A percentile compares a stretch with the other conserved stretches of the same genome.
phyloP scores from a whole-genome alignment of 2,329 filamentous ascomycete genomes.

The Cladosporium velox region DNA sequence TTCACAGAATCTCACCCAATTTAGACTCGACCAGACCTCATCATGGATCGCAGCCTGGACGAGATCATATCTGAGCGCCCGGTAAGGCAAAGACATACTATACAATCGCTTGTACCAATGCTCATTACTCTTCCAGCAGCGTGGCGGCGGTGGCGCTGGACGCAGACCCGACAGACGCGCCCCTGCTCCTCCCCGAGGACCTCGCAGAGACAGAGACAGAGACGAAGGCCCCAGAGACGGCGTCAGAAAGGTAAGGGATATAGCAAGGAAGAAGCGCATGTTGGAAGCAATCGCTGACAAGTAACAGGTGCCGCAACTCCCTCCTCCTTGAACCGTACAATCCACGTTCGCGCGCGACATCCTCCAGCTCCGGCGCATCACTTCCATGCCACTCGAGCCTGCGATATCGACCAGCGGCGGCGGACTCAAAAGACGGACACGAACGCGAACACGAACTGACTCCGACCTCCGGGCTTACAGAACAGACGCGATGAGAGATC shows the following conservation, averaged over 20 bases:
- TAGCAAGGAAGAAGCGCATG: not conserved
- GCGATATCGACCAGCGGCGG: constrained; percentile 38
- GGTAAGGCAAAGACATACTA: constrained; percentile 43
- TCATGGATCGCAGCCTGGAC: constrained; percentile 66
- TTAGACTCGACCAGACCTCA: constrained; percentile 22
- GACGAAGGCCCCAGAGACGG: constrained; percentile 74
- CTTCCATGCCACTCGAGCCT: constrained; percentile 29
- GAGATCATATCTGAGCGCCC: constrained; percentile 65
- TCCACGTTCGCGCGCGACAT: constrained; percentile 17
- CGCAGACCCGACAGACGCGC: constrained; percentile 63
- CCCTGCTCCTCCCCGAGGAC: constrained; percentile 70
- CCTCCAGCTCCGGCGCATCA: constrained; percentile 23
- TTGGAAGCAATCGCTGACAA: not conserved
- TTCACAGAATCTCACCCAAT: not conserved
- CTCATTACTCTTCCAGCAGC: constrained; percentile 23
- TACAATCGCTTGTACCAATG: not conserved
- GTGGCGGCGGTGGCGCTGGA: constrained; percentile 30
- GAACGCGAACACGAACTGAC: constrained; percentile 38
- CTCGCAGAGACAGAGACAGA: constrained; percentile 54
- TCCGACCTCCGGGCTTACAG: constrained; percentile 38
- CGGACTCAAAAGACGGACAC: constrained; percentile 22
- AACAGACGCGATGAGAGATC: constrained; percentile 35
- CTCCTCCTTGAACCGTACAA: constrained; percentile 25
- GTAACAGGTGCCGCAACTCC: constrained; percentile 47
- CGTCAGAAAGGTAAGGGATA: constrained; percentile 74